These are phyloP conservation scores for Zymoseptoria passerinii DNA, from an alignment of 2,329 filamentous ascomycete species.

Conservation along the genomic window DNA sequence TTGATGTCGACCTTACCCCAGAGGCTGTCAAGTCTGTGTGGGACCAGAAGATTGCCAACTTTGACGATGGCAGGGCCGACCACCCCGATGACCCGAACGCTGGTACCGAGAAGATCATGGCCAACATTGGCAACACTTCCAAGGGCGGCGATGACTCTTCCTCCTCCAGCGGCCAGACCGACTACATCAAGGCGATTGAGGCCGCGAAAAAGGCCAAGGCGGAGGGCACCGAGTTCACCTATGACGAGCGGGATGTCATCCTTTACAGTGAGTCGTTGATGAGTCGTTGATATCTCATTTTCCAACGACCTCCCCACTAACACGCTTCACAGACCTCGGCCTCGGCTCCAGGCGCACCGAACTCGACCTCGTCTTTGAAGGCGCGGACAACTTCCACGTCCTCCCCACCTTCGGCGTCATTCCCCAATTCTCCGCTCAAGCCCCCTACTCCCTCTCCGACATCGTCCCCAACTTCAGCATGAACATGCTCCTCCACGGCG, in stretches of 20 bases:
- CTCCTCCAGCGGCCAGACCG: conserved; percentile 24
- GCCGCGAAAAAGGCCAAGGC: conserved; percentile 63
- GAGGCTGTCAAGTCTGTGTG: conserved; percentile 73
- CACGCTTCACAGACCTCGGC: conserved; percentile 54
- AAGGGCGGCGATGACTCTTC: conserved; percentile 24
- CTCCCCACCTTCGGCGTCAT: conserved; percentile 94
- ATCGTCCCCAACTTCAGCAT: conserved; percentile 93
- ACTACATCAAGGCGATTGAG: conserved; percentile 66
- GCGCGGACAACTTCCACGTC: conserved; percentile 83
- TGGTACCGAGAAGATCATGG: conserved; percentile 69
- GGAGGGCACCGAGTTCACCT: conserved; percentile 69
- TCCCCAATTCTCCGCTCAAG: conserved; percentile 77
- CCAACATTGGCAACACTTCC: conserved; percentile 67
- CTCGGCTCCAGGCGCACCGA: conserved; percentile 86
- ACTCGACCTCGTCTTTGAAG: conserved; percentile 81
- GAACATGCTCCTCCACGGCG: conserved; percentile 98
- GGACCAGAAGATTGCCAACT: conserved; percentile 66
- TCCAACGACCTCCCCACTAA: conserved; percentile 15
- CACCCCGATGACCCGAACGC: conserved; percentile 73
- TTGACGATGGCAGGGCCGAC: conserved; percentile 80
- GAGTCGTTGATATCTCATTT: not conserved
- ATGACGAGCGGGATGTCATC: conserved; percentile 78
- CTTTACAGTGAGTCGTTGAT: conserved; percentile 74
- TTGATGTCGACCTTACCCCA: conserved; percentile 73
- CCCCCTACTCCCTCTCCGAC: conserved; percentile 70